Conservation (phyloP, 768 basidiomycete genomes). For the Russula vinacea region DNA sequence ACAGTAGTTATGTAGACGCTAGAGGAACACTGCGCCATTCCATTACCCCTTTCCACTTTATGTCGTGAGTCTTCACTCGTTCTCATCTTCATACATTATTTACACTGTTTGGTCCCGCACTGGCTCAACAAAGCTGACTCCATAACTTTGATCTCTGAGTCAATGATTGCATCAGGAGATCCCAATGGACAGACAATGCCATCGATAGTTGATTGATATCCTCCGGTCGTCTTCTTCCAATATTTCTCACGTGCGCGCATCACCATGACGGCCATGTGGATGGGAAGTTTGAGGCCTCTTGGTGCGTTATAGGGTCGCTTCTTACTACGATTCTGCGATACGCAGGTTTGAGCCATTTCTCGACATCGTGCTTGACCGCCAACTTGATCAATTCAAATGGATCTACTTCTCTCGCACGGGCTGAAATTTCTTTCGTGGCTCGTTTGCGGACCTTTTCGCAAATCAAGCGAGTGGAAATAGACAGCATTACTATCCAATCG, state of each 20-base stretch:
- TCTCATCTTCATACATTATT: no score
- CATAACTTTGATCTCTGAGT: no score
- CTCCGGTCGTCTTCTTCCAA: no score
- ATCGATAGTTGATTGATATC: no score
- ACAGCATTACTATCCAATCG: slow-evolving; percentile 29
- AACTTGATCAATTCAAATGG: slow-evolving; percentile 28
- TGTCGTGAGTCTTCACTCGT: no score
- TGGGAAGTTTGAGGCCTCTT: slow-evolving; percentile 11
- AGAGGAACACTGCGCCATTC: no score
- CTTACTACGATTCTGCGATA: slow-evolving; percentile 21
- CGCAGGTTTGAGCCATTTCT: slow-evolving; percentile 30
- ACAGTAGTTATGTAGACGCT: no score
- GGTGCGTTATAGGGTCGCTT: not conserved
- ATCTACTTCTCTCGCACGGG: slow-evolving; percentile 12
- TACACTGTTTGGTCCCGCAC: no score
- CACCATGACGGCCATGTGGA: slow-evolving; percentile 18
- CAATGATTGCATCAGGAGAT: no score
- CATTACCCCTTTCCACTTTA: no score
- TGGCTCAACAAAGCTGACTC: no score
- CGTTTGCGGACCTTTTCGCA: slow-evolving; percentile 23
- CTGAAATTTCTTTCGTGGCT: slow-evolving; percentile 26
- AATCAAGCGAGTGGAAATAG: slow-evolving; percentile 25
- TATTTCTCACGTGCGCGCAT: slow-evolving; percentile 12
- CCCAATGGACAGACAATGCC: no score
- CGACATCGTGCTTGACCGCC: slow-evolving; percentile 28